These are phyloP conservation scores for Pyrenochaeta sp. DNA, from an alignment of 2,329 filamentous ascomycete genomes.

Conservation along the genomic window DNA sequence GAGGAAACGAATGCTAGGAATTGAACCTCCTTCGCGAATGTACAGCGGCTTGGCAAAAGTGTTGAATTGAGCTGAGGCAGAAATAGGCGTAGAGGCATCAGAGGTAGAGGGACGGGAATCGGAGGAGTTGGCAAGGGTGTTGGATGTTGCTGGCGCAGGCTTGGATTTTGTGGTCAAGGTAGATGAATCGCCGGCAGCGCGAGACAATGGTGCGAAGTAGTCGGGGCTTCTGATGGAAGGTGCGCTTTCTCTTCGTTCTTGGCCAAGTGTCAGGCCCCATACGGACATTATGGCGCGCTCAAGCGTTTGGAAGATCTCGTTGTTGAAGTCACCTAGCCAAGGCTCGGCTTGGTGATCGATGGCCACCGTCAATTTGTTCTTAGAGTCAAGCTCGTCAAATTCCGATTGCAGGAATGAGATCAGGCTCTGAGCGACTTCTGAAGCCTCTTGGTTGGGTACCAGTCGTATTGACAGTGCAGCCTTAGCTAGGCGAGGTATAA, in stretches of 20 bases:
- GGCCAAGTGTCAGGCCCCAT: conserved; percentile 70
- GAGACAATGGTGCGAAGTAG: conserved; percentile 21
- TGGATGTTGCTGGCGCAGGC: conserved; percentile 59
- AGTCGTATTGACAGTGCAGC: conserved; percentile 89
- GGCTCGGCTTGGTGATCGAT: conserved; percentile 95
- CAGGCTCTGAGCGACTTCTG: conserved; percentile 75
- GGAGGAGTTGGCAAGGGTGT: conserved; percentile 57
- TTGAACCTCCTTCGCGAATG: conserved; percentile 94
- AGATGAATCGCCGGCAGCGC: conserved; percentile 7
- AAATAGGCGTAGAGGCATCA: conserved; percentile 2
- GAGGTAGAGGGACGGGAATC: conserved; percentile 13
- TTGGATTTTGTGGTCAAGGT: conserved; percentile 15
- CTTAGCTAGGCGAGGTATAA: conserved; percentile 89
- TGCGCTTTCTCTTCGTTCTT: conserved; percentile 22
- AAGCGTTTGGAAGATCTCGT: conserved; percentile 88
- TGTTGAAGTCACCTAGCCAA: conserved; percentile 92
- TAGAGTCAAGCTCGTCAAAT: conserved; percentile 78
- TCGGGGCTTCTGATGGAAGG: conserved; percentile 20
- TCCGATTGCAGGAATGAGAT: conserved; percentile 72
- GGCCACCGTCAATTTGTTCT: conserved; percentile 80
- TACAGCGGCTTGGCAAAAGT: conserved; percentile 73
- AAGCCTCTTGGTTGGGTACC: conserved; percentile 90
- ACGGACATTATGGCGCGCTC: conserved; percentile 84
- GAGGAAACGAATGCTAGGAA: conserved; percentile 90
- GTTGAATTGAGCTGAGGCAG: not conserved